Base-by-base conservation (phyloP, 2,329 filamentous ascomycete genomes). In the Cercospora sp. region DNA sequence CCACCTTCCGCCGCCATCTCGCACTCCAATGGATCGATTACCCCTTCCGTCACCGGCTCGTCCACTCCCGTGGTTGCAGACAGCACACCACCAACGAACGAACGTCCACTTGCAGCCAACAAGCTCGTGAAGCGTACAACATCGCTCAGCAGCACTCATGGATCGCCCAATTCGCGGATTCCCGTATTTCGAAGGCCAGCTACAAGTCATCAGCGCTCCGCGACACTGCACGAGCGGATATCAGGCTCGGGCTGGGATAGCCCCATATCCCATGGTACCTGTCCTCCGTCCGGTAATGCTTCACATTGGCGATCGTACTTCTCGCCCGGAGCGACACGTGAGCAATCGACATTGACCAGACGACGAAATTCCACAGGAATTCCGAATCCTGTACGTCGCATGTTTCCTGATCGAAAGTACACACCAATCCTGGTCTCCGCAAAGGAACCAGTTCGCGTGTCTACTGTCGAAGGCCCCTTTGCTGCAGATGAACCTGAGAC, bases 161-260 rank as follows among this genome's bases (percentile, higher is more conserved):
- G 82, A 59, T 80, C 83, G 12, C 84, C 71, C 16, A 87, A 82
- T 71, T 86, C 88, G 59, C 87, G 90, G 74, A 82, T 91, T 69
- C 87, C 88, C 72, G 81, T 91, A 24, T 84, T 94, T 68, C 88
- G 90, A 67, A 84, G 91, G 73, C 91, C 91, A 63, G 90, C 90
- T 57, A 94, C 91, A 18, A 93, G 91, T 78, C 91, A 93, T 76
- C 90, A 94, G 77, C 85, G 91, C 74, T 91, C 90, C 57, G 88
- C 88, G 37, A 92, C 90, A 1, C 81, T 92, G 30, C 88, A 91
- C 72, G 74, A 76, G 18, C 67, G 67, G 10, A 64, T 70, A 43
- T 65, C 64, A 18, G 64, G 30, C 24, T 64, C 63, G 21, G 66
- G 67, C 61, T 61, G 53, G 16, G 69, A 63, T 43, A 66, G 67